Evolutionary conservation across 1,139 yeast genomes (phyloP), one percentile per base, ranked within the genome.

Genomic region (Kodamaea anthophila): DNA sequence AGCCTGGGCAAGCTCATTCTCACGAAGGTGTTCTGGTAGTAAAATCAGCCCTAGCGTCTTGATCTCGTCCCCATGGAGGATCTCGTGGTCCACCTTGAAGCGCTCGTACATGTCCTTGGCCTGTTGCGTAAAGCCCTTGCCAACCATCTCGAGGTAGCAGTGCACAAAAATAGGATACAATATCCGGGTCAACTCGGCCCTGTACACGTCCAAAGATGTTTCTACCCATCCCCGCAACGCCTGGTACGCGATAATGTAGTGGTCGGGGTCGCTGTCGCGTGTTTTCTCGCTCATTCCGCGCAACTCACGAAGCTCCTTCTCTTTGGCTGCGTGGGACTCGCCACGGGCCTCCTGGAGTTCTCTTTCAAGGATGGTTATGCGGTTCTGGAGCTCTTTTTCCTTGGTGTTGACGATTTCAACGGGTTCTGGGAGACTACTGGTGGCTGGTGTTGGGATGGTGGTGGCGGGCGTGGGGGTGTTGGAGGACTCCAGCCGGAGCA

Each of bases 161-260:
- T 91, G 95, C 28, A 91, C 82, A 57, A 88, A 91, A 18, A 91
- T 70, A 3, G 99, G 99, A 52, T 82, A 91, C 43, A 91, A 63
- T 23, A 88, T 71, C 40, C 94, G 73, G 33, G 83, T 71, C 38
- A 91, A 66, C 53, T 91, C 97, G 9, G 94, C 91, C 53, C 82
- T 83, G 57, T 93, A 91, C 58, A 91, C 70, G 52, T 91, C 98
- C 46, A 91, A 67, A 0, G 96, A 87, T 16, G 87, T 73, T 43
- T 87, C 95, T 20, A 85, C 85, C 97, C 97, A 93, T 36, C 78
- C 78, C 40, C 85, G 73, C 39, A 88, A 70, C 53, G 85, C 70
- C 13, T 79, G 65, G 55, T 87, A 93, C 1, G 95, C 95, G 26
- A 86, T 71, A 15, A 70, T 64, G 53, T 83, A 87, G 33, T 75